Base-by-base conservation (phyloP, 1,284 basidiomycete genomes). In the Ceratorhiza oryzae-sativae region DNA sequence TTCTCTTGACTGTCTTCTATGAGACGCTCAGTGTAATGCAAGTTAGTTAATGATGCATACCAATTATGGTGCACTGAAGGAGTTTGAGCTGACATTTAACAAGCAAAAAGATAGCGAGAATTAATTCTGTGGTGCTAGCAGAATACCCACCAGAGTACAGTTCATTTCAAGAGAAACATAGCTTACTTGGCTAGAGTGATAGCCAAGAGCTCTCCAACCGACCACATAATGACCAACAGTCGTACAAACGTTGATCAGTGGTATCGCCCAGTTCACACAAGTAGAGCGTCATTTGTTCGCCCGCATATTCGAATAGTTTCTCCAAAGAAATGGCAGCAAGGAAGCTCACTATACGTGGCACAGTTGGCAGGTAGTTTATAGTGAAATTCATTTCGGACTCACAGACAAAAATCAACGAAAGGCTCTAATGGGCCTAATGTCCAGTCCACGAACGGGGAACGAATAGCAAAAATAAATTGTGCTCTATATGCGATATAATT, bases 371-470 rank as follows among this genome's bases (percentile, higher is more conserved):
- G 5, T 20, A 78, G 82, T 74, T 77, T 13, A 39, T n/a, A 39
- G 13, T 39, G 36, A 39, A 39, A 39, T 39, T 86, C 83, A 79
- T 27, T 80, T 78, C 30, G 61, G 23, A 73, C 15, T 74, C 75
- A 51, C 75, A 76, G 27, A 72, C 23, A 77, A 73, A 79, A 18
- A 34, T 53, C 58, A 60, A 62, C 75, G 76, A 8, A 67, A 65
- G 63, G 86, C 51, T 41, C 73, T 67, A 75, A 23, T 71, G 18
- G 12, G 46, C 36, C 55, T 45, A 90, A 76, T 90, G 86, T 0
- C 85, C 81, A 1, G 80, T 83, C 89, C 89, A 91, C 6, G 88
- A 86, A 34, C 90, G 73, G 0, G 89, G 89, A 12, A 90, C 82
- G 75, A 88, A 83, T 0, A 90, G n/a, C 18, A 90, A 75, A 36